Evolutionary conservation across 495 filamentous ascomycete species (phyloP).

Genomic region (Parathielavia appendiculata): DNA sequence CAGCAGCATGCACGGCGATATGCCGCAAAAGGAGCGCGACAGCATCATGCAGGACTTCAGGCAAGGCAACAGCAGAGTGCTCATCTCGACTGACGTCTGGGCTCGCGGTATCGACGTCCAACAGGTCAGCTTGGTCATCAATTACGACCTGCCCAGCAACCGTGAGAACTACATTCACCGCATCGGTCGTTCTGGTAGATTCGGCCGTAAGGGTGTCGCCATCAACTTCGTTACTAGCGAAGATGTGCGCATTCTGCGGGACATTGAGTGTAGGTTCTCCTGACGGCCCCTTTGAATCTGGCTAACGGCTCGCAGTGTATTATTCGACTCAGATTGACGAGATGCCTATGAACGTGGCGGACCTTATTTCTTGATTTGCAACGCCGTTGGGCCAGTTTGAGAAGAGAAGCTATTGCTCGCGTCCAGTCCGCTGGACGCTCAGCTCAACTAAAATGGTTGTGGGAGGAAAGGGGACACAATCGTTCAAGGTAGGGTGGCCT

Average conservation of each 20-base stretch:
- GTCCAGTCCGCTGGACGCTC: background rate
- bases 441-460: slow-evolving; percentile 6
- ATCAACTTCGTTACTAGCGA: slow-evolving; percentile 99
- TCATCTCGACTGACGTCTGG: slow-evolving; percentile 95
- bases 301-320: slow-evolving; percentile 45
- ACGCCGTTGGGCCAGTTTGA: background rate
- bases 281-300: background rate
- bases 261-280: slow-evolving; percentile 66
- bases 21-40: slow-evolving; percentile 96
- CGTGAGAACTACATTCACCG: slow-evolving; percentile 99
- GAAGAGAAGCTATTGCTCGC: background rate
- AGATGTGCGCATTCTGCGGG: slow-evolving; percentile 98
- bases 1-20: slow-evolving; percentile 98
- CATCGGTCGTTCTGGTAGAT: slow-evolving; percentile 97
- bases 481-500: slow-evolving; percentile 9
- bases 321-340: slow-evolving; percentile 79
- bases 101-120: slow-evolving; percentile 99
- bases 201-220: slow-evolving; percentile 98
- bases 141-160: slow-evolving; percentile 98
- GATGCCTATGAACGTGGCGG: slow-evolving; percentile 83
- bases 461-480: slow-evolving; percentile 20
- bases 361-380: slow-evolving; percentile 48
- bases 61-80: slow-evolving; percentile 91
- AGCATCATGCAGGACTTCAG: slow-evolving; percentile 99
- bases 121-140: slow-evolving; percentile 98